A percentile compares a stretch with the other conserved stretches of the same genome.
phyloP scores from a whole-genome alignment of 148 eudicot species.

The Hydrangea macrophylla region DNA sequence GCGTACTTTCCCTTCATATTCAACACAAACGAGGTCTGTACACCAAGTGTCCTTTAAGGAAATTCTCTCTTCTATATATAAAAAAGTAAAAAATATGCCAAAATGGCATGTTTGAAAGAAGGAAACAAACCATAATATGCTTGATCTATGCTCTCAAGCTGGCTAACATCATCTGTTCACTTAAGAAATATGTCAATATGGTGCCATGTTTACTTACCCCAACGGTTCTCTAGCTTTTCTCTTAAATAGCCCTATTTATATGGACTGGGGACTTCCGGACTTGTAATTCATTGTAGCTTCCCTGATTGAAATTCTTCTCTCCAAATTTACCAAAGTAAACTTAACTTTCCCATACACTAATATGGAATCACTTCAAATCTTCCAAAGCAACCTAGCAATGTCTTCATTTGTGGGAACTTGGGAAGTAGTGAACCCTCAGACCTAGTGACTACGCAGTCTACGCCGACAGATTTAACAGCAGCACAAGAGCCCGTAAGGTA shows the following conservation, averaged over 20 bases:
- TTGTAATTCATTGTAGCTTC: too few species aligned
- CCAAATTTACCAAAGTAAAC: not conserved
- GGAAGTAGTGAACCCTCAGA: too few species aligned
- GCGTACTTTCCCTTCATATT: not conserved
- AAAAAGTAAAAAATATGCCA: not conserved
- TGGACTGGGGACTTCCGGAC: not conserved
- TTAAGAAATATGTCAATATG: not conserved
- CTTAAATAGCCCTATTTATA: not conserved
- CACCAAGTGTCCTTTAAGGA: not conserved
- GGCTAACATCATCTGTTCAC: not conserved
- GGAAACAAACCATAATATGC: not conserved
- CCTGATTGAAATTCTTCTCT: too few species aligned
- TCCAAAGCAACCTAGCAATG: too few species aligned
- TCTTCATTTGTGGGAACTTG: too few species aligned
- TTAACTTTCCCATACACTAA: not conserved
- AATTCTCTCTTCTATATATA: not conserved
- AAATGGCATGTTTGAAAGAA: not conserved
- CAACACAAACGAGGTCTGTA: not conserved
- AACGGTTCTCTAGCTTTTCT: not conserved
- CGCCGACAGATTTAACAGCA: too few species aligned
- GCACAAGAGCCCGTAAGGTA: too few species aligned
- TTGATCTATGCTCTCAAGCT: not conserved
- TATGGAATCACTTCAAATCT: not conserved
- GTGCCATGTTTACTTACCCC: too few species aligned
- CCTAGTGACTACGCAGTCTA: too few species aligned